Percentiles rank a stretch among this genome's conserved stretches.
Conservation (phyloP, 768 basidiomycete genomes). For the Trametes cinnabarina region DNA sequence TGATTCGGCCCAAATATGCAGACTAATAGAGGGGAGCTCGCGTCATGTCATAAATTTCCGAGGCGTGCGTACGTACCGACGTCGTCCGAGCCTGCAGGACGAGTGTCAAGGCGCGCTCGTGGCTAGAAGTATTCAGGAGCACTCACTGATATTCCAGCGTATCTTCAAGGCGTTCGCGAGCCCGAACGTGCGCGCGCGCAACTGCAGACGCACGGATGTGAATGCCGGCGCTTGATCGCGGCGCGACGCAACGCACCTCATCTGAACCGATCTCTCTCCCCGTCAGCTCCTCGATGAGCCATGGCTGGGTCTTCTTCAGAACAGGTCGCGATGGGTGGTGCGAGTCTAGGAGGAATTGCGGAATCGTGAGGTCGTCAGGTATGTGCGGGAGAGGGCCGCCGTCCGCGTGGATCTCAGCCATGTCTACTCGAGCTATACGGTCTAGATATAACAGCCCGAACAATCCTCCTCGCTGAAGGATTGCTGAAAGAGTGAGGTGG, state of each 20-base stretch:
- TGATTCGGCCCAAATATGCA: conserved; percentile 61
- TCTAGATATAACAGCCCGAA: not conserved
- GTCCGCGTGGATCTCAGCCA: conserved; percentile 25
- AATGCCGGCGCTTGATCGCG: not conserved
- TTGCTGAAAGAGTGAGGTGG: not conserved
- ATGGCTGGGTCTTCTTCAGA: conserved; percentile 36
- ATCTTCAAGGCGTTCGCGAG: conserved; percentile 47
- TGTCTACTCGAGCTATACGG: not conserved
- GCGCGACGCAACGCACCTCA: conserved; percentile 36
- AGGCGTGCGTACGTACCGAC: conserved; percentile 41
- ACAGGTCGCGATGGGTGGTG: conserved; percentile 41
- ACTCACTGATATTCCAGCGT: conserved; percentile 44
- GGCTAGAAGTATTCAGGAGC: not conserved
- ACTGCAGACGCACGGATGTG: conserved; percentile 29
- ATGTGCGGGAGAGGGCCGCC: conserved; percentile 34
- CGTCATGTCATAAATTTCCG: not conserved
- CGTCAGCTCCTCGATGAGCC: conserved; percentile 51
- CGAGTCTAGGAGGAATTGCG: conserved; percentile 52
- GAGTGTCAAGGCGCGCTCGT: not conserved
- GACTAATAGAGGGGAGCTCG: conserved; percentile 39
- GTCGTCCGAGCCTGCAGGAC: conserved; percentile 42
- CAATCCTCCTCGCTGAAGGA: not conserved
- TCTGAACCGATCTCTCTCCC: conserved; percentile 40
- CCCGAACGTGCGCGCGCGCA: conserved; percentile 45
- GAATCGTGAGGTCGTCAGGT: conserved; percentile 51